Conservation (phyloP, 805 yeast species). For the Spathaspora girioi region DNA sequence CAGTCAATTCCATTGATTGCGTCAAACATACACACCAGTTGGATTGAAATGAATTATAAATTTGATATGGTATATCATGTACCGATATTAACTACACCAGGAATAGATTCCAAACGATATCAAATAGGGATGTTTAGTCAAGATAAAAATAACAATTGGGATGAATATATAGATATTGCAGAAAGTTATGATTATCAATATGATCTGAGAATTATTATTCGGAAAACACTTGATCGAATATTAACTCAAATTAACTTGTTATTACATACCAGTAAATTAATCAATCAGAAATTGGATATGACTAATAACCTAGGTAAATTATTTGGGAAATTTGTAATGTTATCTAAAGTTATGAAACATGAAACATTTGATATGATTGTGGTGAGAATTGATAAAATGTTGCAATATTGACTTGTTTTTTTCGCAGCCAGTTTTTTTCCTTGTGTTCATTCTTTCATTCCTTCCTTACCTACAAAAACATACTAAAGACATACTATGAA, state of each 20-base stretch:
- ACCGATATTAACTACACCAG: slow-evolving; percentile 28
- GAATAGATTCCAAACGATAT: slow-evolving; percentile 18
- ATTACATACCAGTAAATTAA: background rate
- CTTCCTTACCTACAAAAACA: too few species aligned
- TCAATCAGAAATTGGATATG: background rate
- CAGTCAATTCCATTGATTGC: slow-evolving; percentile 22
- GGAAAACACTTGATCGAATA: slow-evolving; percentile 6
- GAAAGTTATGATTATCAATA: slow-evolving; percentile 18
- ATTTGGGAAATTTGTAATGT: slow-evolving; percentile 9
- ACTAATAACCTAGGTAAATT: background rate
- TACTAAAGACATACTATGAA: background rate
- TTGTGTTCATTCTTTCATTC: background rate
- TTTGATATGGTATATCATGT: slow-evolving; percentile 19
- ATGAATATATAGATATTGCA: slow-evolving; percentile 12
- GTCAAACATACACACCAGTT: slow-evolving; percentile 20
- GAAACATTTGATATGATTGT: slow-evolving; percentile 4
- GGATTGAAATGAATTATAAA: slow-evolving; percentile 23
- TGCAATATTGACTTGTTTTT: background rate
- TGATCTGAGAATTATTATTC: slow-evolving; percentile 11
- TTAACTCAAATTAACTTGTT: slow-evolving; percentile 5
- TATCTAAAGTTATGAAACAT: slow-evolving; percentile 6
- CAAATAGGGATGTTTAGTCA: slow-evolving; percentile 7
- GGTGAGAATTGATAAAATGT: slow-evolving; percentile 2
- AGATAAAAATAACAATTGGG: slow-evolving; percentile 12
- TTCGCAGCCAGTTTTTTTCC: slow-evolving; percentile 1